Base-by-base conservation (phyloP, 345 rosid species). In the Arabis hirsuta region DNA sequence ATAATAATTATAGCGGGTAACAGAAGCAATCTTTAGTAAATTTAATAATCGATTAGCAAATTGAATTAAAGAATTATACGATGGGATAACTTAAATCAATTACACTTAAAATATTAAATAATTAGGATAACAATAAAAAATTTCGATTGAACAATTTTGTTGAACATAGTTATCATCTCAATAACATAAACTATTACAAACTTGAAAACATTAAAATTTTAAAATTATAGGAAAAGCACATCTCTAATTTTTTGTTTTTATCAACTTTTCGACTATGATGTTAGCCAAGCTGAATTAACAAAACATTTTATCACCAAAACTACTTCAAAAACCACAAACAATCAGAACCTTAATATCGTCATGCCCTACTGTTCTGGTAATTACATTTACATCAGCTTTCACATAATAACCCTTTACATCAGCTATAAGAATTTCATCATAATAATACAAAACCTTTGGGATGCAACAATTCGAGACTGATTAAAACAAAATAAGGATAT, bases 391-490 rank as follows among this genome's bases (percentile, higher is more conserved):
- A 36, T 9, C 12, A 32, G 2, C 29, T 6, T 22, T 62, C 67
- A 29, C 36, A 24, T 42, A 60, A 22, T 46, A 14, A 46, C 51
- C 55, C 32, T 12, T 36, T 1, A 52, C 22, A 16, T 16, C 16
- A 16, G 45, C 62, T 9, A 67, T 32, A 55, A 5, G 12, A n/a
- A 29, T 31, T 9, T 55, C 19, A 55, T 55, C 63, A 68, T 54
- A 55, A 66, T 68, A 42, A 67, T 44, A 38, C 63, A 68, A 31
- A 29, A 68, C 44, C 54, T n/a, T 13, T 44, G 31, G 13, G 45
- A 10, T 31, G 36, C 29, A 55, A 55, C 63, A 31, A 31, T 44
- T 58, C 45, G 55, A 55, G 45, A 31, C 11, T 34, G 63, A 5
- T 12, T 62, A 7, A 12, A 29, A 69, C 22, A 46, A 56, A n/a